phyloP scores from a whole-genome alignment of 1,284 basidiomycete genomes.

The Cystobasidium pallidum region DNA sequence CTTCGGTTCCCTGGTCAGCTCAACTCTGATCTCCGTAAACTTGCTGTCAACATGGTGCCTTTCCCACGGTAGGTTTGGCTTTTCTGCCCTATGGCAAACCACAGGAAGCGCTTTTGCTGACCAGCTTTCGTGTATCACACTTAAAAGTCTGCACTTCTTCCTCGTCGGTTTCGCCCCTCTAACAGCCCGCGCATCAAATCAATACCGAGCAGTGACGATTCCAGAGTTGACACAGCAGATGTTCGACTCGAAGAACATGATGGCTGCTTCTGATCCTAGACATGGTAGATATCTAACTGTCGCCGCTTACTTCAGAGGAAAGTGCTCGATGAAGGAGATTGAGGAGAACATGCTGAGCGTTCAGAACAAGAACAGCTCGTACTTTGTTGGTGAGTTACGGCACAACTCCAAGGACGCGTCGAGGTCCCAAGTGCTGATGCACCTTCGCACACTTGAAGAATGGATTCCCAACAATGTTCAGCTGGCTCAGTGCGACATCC shows the following conservation, averaged over 20 bases:
- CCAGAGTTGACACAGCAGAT: slow-evolving; percentile 96
- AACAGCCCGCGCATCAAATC: slow-evolving; percentile 85
- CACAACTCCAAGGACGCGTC: neutral
- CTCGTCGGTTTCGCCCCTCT: slow-evolving; percentile 90
- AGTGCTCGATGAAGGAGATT: slow-evolving; percentile 98
- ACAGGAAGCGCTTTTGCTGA: too few relatives aligned
- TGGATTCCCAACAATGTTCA: slow-evolving; percentile 99
- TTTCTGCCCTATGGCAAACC: too few relatives aligned
- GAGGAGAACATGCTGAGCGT: slow-evolving; percentile 98
- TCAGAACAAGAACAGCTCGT: slow-evolving; percentile 94
- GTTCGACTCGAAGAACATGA: slow-evolving; percentile 85
- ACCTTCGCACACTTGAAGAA: slow-evolving; percentile 60
- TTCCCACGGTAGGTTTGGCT: slow-evolving; percentile 47
- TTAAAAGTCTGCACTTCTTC: slow-evolving; percentile 99
- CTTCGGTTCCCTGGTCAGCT: slow-evolving; percentile 98
- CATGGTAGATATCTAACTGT: slow-evolving; percentile 83
- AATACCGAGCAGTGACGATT: slow-evolving; percentile 80
- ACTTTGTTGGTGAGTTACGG: slow-evolving; percentile 69
- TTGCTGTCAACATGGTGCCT: slow-evolving; percentile 89
- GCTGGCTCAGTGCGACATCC: slow-evolving; percentile 93
- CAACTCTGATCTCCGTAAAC: slow-evolving; percentile 95
- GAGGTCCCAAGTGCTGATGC: neutral
- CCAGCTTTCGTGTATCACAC: too few relatives aligned
- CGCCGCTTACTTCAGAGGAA: slow-evolving; percentile 96
- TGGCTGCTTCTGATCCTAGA: slow-evolving; percentile 86